These are phyloP conservation scores for Rasamsonia emersonii DNA, from an alignment of 2,329 filamentous ascomycete species.

Conservation along the genomic window DNA sequence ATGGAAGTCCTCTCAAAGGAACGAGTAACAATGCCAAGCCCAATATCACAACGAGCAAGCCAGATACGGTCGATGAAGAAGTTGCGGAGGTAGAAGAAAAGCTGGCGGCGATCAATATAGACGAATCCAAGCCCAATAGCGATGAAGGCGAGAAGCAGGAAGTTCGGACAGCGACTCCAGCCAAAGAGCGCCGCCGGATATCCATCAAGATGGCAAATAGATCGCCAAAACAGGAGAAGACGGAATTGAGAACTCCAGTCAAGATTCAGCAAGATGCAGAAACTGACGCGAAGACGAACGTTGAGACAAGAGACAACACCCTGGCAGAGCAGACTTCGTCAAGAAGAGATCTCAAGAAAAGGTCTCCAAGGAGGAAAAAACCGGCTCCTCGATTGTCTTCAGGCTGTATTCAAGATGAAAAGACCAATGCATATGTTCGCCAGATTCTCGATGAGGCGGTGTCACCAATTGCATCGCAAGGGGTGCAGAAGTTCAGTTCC, in stretches of 20 bases:
- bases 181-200: background rate
- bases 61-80: slow-evolving; percentile 15
- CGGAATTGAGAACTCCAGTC: background rate
- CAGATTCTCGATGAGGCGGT: slow-evolving; percentile 30
- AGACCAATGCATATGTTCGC: slow-evolving; percentile 26
- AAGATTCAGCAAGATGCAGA: background rate
- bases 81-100: slow-evolving; percentile 13
- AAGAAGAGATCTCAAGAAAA: slow-evolving; percentile 8
- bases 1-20: slow-evolving; percentile 9
- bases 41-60: background rate
- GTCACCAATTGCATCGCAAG: slow-evolving; percentile 25
- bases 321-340: slow-evolving; percentile 6
- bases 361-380: slow-evolving; percentile 9
- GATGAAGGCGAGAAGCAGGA: background rate
- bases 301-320: background rate
- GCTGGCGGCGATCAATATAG: slow-evolving; percentile 20
- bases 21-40: background rate
- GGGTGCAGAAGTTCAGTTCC: slow-evolving; percentile 29
- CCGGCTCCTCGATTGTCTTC: slow-evolving; percentile 19
- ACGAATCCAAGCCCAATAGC: background rate
- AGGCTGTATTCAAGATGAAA: slow-evolving; percentile 24
- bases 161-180: background rate
- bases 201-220: slow-evolving; percentile 2
- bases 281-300: background rate
- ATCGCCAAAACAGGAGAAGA: background rate